Base-by-base conservation (phyloP, 768 basidiomycete genomes). In the Boletus reticulatus region DNA sequence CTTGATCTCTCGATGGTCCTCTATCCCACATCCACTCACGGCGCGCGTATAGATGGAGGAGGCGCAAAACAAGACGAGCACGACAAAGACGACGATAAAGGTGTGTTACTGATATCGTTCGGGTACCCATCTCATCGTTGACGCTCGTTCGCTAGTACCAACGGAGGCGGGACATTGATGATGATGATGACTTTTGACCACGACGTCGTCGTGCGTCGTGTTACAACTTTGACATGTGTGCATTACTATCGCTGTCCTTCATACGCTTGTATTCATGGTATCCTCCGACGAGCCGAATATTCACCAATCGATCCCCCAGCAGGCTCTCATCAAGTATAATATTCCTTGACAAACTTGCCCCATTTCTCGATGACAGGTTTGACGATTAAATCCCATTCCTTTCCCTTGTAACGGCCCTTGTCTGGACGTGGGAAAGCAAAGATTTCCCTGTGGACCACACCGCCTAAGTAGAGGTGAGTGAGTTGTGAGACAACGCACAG, bases 281-380 rank as follows among this genome's bases (percentile, higher is more conserved):
- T 44, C 55, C 34, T 43, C 12, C 57, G n/a, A 36, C 29, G 19
- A 47, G 31, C 6, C 36, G 22, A 12, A n/a, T 14, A 37, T 43
- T 39, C 37, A 22, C 29, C 32, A 12, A 36, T 36, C 31, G 36
- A 55, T 48, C 22, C 47, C 46, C 42, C 52, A 20, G 4, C 16
- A 43, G 12, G 17, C n/a, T 10, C n/a, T 10, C 9, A 29, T 73
- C 63, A 66, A 32, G 60, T n/a, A 10, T 73, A 73, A 49, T 66
- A 61, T 58, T 71, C 66, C 47, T 64, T 55, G n/a, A 82, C 75
- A 56, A 89, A 93, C 27, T 57, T 74, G 3, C 87, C 91, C 91
- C 91, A 93, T 48, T 82, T 83, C 66, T 88, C 83, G 48, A 93
- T 81, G 6, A 92, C 83, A 41, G 88, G 88, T 59, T 82, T 83